Evolutionary conservation across 1,284 basidiomycete genomes (phyloP), one percentile per base, ranked within the genome.

Genomic region (Baeospora myosura): DNA sequence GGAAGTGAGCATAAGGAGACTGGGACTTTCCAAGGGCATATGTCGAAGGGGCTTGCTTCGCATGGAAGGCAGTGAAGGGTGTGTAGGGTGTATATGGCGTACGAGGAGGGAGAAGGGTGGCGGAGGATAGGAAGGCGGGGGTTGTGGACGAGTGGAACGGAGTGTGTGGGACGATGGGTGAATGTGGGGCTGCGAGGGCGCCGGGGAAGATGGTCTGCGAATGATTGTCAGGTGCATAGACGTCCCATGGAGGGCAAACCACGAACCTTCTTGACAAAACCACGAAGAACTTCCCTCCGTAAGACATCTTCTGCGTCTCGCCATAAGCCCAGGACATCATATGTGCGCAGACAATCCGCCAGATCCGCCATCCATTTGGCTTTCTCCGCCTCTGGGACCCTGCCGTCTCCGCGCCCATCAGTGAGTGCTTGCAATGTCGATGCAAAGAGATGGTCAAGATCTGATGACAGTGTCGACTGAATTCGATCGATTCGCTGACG

Each of bases 221-320:
- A 34, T 31, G 24, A n/a, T n/a, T n/a, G 23, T 14, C 21, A 33
- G 35, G 32, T 35, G 28, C 38, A 36, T n/a, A 20, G 45, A 46
- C 3, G 28, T 42, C 11, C 31, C 22, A 29, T 12, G n/a, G 22
- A 33, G n/a, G 29, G 17, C 16, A 6, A 43, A 17, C 21, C 17
- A 59, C 64, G 24, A 41, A 83, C 88, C 68, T 88, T 85, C 54
- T 77, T 81, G 20, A 93, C 74, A 52, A 89, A 92, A 8, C 70
- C 71, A 2, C 76, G 73, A 17, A 95, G 73, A 22, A 90, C 64
- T 34, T 82, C 76, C 42, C 67, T 67, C 44, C 83, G 69, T 35
- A 96, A 65, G 11, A 94, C 80, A 44, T 90, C 87, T 61, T 93
- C 90, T 1, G 91, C 91, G 49, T 88, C 82, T 50, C 77, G 67